These are phyloP conservation scores for Gossypium raimondii DNA, from an alignment of 345 rosid species.

Conservation along the genomic window DNA sequence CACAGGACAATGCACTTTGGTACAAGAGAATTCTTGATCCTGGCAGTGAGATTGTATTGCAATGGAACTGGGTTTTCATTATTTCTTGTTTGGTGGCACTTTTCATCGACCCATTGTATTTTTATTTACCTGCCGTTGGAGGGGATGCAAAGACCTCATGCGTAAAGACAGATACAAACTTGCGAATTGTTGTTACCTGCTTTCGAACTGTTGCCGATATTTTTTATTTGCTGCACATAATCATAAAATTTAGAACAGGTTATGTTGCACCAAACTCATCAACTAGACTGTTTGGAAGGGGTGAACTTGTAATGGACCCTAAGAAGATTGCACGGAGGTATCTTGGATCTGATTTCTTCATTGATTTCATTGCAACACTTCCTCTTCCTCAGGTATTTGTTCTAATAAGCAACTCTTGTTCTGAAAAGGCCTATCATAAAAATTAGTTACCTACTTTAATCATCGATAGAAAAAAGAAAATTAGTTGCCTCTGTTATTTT, in stretches of 20 bases:
- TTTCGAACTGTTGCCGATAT: conserved; percentile 79
- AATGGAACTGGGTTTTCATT: conserved; percentile 84
- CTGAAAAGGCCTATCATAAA: neutral
- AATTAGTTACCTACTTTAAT: neutral
- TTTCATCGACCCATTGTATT: conserved; percentile 80
- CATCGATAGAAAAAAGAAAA: neutral
- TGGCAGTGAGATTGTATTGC: conserved; percentile 70
- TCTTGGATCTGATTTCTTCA: conserved; percentile 70
- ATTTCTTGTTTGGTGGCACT: conserved; percentile 74
- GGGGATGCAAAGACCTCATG: conserved; percentile 37
- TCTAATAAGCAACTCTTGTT: neutral
- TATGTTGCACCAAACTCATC: conserved; percentile 66
- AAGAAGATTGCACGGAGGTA: conserved; percentile 69
- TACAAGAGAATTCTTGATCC: conserved; percentile 76
- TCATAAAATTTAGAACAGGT: conserved; percentile 87
- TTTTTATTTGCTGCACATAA: conserved; percentile 72
- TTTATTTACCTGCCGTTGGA: conserved; percentile 65
- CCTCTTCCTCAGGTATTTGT: conserved; percentile 86
- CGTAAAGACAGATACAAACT: conserved; percentile 54
- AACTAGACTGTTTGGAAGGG: conserved; percentile 86
- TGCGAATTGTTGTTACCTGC: conserved; percentile 63
- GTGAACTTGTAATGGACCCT: conserved; percentile 92
- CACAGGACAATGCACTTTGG: conserved; percentile 47
- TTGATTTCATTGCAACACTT: conserved; percentile 78
- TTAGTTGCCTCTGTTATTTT: neutral